These are phyloP conservation scores for Sutorius australiensis DNA, from an alignment of 768 basidiomycete genomes.

Conservation along the genomic window DNA sequence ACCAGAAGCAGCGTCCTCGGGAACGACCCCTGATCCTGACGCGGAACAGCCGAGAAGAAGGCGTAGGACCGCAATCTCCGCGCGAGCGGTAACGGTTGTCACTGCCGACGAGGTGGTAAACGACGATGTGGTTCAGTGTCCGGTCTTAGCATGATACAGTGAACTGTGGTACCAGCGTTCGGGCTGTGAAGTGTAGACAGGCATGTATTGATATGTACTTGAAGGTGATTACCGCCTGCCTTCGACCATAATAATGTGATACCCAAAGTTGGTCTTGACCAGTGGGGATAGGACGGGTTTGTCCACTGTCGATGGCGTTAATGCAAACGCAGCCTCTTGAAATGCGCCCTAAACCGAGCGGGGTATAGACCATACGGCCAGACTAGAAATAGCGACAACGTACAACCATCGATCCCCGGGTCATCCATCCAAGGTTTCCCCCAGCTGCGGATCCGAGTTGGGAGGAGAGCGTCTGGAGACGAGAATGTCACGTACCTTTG, in stretches of 20 bases:
- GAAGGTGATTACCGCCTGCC: conserved; percentile 51
- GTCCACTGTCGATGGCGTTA: conserved; percentile 76
- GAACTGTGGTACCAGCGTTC: background rate
- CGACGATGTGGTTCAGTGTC: conserved; percentile 31
- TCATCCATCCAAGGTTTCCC: conserved; percentile 86
- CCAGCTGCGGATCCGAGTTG: conserved; percentile 48
- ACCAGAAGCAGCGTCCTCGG: conserved; percentile 44
- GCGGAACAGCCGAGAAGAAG: conserved; percentile 50
- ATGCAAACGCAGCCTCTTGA: conserved; percentile 84
- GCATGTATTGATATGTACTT: conserved; percentile 22
- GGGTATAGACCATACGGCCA: conserved; percentile 1
- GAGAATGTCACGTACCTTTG: conserved; percentile 48
- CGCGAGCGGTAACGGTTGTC: conserved; percentile 26
- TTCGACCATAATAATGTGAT: conserved; percentile 91
- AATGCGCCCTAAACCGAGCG: conserved; percentile 51
- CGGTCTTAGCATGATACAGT: conserved; percentile 17
- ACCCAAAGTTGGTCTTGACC: conserved; percentile 81
- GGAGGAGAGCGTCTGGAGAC: background rate
- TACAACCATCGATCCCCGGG: conserved; percentile 80
- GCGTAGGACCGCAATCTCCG: conserved; percentile 34
- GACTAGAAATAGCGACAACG: conserved; percentile 17
- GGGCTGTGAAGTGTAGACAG: conserved; percentile 9
- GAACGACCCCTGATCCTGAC: conserved; percentile 64
- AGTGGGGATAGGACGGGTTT: conserved; percentile 69
- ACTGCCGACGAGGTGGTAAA: conserved; percentile 32